Percentiles rank a stretch among this genome's conserved stretches.
Evolutionary conservation across 2,329 filamentous ascomycete genomes (phyloP).

Genomic region (Aspergillus flavus): DNA sequence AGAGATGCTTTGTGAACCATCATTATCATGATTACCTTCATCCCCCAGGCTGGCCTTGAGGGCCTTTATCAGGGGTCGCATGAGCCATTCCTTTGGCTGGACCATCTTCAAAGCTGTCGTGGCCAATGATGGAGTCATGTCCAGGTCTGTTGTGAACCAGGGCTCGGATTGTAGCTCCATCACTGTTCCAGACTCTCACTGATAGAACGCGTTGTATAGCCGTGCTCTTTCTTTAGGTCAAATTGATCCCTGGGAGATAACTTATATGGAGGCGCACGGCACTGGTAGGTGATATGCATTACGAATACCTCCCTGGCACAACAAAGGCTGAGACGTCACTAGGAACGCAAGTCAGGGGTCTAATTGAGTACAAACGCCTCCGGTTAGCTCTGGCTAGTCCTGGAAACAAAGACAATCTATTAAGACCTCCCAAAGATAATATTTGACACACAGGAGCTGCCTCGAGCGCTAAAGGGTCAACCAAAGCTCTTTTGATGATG

Average conservation of each 20-base stretch:
- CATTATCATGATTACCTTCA: no score
- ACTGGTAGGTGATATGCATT: slow-evolving; percentile 22
- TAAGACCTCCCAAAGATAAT: slow-evolving; percentile 35
- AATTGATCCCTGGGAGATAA: slow-evolving; percentile 24
- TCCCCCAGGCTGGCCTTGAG: slow-evolving; percentile 25
- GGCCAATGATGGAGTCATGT: slow-evolving; percentile 50
- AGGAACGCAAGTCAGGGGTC: slow-evolving; percentile 30
- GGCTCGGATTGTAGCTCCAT: slow-evolving; percentile 26
- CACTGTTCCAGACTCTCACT: slow-evolving; percentile 16
- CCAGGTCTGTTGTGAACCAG: slow-evolving; percentile 31
- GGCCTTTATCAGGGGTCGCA: slow-evolving; percentile 16
- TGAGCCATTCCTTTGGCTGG: slow-evolving; percentile 14
- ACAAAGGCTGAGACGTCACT: no score
- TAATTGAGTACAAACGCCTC: slow-evolving; percentile 22
- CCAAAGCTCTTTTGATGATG: slow-evolving; percentile 36
- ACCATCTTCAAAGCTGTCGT: slow-evolving; percentile 44
- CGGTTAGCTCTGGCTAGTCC: slow-evolving; percentile 9
- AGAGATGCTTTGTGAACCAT: no score
- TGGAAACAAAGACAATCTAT: no score
- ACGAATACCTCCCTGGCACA: no score
- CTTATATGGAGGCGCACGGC: slow-evolving; percentile 37
- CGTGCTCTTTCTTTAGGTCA: slow-evolving; percentile 21
- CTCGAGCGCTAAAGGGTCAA: slow-evolving; percentile 32
- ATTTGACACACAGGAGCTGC: slow-evolving; percentile 40
- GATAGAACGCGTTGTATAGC: slow-evolving; percentile 31